Conservation (phyloP, 768 basidiomycete species). For the Leccinum ochraceum region DNA sequence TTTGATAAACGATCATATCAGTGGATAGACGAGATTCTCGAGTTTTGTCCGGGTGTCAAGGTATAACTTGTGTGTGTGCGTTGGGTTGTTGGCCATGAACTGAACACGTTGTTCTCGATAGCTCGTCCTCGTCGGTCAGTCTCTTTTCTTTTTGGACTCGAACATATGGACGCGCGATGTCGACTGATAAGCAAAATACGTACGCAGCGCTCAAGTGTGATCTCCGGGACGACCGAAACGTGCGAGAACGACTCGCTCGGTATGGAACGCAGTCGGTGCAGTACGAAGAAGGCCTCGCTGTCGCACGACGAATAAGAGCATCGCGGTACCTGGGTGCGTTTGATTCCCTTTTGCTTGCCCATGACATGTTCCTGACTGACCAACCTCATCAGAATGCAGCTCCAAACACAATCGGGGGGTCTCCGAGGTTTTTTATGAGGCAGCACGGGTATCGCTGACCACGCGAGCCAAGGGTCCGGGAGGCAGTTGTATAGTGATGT, state of each 20-base stretch:
- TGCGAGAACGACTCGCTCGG: conserved; percentile 71
- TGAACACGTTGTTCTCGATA: conserved; percentile 29
- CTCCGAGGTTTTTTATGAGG: conserved; percentile 90
- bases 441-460: conserved; percentile 79
- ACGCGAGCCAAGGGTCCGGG: conserved; percentile 70
- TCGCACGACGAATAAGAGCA: conserved; percentile 88
- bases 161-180: neutral
- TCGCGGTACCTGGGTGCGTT: conserved; percentile 83
- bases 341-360: neutral
- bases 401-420: conserved; percentile 97
- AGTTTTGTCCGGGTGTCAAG: conserved; percentile 96
- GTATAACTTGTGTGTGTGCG: conserved; percentile 35
- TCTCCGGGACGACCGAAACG: conserved; percentile 78
- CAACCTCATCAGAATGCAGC: conserved; percentile 72
- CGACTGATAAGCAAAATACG: conserved; percentile 14
- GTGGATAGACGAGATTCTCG: conserved; percentile 93
- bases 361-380: neutral
- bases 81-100: neutral
- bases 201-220: conserved; percentile 89
- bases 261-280: conserved; percentile 73
- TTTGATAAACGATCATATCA: conserved; percentile 27
- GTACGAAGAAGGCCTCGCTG: conserved; percentile 90
- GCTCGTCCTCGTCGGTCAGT: conserved; percentile 89
- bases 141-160: neutral
- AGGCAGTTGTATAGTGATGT: conserved; percentile 61